Percentiles rank a stretch among this genome's conserved stretches.
phyloP scores from a whole-genome alignment of 2,329 filamentous ascomycete genomes.

The Sporothrix schenckii region DNA sequence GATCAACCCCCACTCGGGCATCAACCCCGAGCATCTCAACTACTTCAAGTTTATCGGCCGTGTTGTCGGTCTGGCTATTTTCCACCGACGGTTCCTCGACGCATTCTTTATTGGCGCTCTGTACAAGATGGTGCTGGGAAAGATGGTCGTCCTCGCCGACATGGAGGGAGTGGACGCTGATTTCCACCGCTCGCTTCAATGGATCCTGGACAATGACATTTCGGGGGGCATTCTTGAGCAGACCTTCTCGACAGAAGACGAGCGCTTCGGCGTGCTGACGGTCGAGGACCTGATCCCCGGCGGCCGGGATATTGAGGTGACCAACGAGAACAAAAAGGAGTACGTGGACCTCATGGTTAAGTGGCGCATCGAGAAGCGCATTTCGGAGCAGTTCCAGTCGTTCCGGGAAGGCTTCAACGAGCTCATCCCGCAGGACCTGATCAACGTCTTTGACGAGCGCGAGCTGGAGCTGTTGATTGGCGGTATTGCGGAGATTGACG shows the following conservation, averaged over 20 bases:
- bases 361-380: constrained; percentile 98
- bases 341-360: constrained; percentile 98
- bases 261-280: constrained; percentile 91
- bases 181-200: constrained; percentile 93
- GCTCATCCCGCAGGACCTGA: constrained; percentile 91
- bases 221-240: constrained; percentile 87
- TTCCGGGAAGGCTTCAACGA: constrained; percentile 98
- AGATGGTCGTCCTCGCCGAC: constrained; percentile 86
- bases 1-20: constrained; percentile 98
- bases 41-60: constrained; percentile 99
- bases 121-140: constrained; percentile 98
- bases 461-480: constrained; percentile 95
- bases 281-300: constrained; percentile 92
- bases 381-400: constrained; percentile 96
- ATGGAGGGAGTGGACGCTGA: constrained; percentile 99
- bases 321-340: constrained; percentile 98
- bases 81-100: constrained; percentile 95
- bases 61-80: constrained; percentile 94
- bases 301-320: constrained; percentile 91
- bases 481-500: constrained; percentile 99
- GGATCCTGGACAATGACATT: constrained; percentile 98
- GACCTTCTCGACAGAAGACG: constrained; percentile 96
- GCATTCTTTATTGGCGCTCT: constrained; percentile 99
- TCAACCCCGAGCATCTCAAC: constrained; percentile 98
- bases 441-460: constrained; percentile 98